A percentile compares a stretch with the other conserved stretches of the same genome.
Evolutionary conservation across 2,329 filamentous ascomycete genomes (phyloP).

Genomic region (Phaeosphaeriaceae sp.): DNA sequence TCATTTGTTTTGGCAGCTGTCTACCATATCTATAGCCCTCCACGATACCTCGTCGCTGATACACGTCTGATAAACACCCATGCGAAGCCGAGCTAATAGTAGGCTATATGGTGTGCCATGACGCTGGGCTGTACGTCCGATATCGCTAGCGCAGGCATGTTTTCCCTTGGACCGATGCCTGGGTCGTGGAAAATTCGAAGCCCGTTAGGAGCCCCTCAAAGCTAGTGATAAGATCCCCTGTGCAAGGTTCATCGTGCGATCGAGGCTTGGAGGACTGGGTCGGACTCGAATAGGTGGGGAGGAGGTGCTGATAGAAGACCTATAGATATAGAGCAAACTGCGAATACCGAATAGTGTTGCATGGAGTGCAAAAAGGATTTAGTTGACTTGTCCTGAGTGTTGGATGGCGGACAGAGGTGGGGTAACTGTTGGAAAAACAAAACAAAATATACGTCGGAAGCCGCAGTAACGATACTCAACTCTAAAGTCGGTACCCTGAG

Average conservation of each 20-base stretch:
- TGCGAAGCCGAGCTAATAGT: no score
- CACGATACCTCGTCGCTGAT: not conserved
- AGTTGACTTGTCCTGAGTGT: constrained; percentile 26
- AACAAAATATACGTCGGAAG: constrained; percentile 15
- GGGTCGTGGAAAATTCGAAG: not conserved
- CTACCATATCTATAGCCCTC: constrained; percentile 1
- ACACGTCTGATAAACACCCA: constrained; percentile 1
- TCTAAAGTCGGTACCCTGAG: constrained; percentile 49
- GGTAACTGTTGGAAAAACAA: constrained; percentile 14
- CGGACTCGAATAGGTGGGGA: not conserved
- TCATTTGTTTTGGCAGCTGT: constrained; percentile 1
- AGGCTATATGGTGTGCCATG: no score
- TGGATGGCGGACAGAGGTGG: not conserved
- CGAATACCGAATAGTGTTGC: constrained; percentile 45
- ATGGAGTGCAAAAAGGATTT: constrained; percentile 18
- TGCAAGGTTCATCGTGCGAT: not conserved
- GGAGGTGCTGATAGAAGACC: constrained; percentile 4
- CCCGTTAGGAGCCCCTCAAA: no score
- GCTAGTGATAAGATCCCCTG: not conserved
- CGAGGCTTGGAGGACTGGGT: not conserved
- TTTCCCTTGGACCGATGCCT: not conserved
- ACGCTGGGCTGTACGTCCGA: not conserved
- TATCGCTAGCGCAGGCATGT: not conserved
- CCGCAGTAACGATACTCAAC: constrained; percentile 45
- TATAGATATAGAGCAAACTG: constrained; percentile 19